A percentile compares a stretch with the other conserved stretches of the same genome.
Evolutionary conservation across 1,284 basidiomycete species (phyloP).

Genomic region (Megacollybia platyphylla): DNA sequence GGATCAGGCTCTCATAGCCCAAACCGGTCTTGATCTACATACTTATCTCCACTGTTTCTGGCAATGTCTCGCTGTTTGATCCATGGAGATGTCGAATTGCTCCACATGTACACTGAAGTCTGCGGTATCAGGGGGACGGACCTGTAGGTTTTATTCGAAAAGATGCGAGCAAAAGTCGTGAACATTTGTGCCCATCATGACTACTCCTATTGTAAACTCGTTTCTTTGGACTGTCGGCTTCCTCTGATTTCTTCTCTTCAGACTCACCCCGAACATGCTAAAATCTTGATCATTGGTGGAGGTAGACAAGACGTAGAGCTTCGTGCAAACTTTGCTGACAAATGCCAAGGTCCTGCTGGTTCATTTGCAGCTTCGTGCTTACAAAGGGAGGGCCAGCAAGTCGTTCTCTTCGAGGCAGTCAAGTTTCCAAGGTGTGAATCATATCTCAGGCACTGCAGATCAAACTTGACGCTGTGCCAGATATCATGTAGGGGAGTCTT

Average conservation of each 20-base stretch:
- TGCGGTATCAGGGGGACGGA: neutral
- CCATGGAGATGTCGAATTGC: too few relatives aligned
- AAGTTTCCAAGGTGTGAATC: constrained; percentile 47
- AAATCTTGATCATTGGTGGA: neutral
- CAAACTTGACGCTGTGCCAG: constrained; percentile 15
- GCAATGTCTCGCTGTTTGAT: too few relatives aligned
- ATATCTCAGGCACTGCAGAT: neutral
- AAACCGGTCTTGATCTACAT: too few relatives aligned
- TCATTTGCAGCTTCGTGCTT: constrained; percentile 61
- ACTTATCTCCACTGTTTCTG: too few relatives aligned
- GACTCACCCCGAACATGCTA: neutral
- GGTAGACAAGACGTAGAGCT: neutral
- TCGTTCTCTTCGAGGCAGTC: constrained; percentile 53
- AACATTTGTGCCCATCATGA: neutral
- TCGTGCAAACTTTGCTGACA: too few relatives aligned
- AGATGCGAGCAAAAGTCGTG: neutral
- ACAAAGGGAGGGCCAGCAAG: constrained; percentile 56
- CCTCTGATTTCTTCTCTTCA: neutral
- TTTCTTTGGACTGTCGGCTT: neutral
- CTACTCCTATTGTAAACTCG: neutral
- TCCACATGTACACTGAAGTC: too few relatives aligned
- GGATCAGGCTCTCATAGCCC: too few relatives aligned
- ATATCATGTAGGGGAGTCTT: constrained; percentile 54
- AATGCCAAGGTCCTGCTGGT: constrained; percentile 45
- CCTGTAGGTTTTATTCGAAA: neutral